phyloP scores from a whole-genome alignment of 2,329 filamentous ascomycete genomes.

The Ambrosiella xylebori region DNA sequence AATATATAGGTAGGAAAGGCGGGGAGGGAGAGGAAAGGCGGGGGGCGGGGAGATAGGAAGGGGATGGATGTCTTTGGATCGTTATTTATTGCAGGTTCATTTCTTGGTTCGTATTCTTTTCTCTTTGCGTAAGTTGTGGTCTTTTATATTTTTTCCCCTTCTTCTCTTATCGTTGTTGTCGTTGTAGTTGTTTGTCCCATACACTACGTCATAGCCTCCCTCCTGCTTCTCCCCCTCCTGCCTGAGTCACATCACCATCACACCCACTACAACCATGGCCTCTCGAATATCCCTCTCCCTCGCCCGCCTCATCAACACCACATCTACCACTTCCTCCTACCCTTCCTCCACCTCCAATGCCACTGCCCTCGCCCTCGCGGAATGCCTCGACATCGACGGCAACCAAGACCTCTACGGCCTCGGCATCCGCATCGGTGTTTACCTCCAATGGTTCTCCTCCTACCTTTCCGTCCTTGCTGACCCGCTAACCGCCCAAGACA shows the following conservation, averaged over 20 bases:
- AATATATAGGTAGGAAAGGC: not conserved
- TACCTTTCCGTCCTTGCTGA: constrained; percentile 7
- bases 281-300: no score
- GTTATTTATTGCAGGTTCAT: not conserved
- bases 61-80: not conserved
- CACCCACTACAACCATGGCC: no score
- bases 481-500: constrained; percentile 7
- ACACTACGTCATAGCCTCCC: no score
- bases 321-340: not conserved
- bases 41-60: not conserved
- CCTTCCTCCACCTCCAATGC: not conserved
- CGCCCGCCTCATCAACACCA: no score
- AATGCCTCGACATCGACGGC: constrained; percentile 13
- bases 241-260: no score
- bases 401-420: constrained; percentile 18
- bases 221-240: no score
- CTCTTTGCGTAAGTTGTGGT: no score
- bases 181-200: no score
- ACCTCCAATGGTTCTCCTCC: constrained; percentile 15
- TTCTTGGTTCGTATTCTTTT: no score
- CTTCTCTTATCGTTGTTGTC: no score
- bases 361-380: not conserved
- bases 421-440: constrained; percentile 18
- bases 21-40: not conserved
- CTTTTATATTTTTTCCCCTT: no score